Percentiles rank a stretch among this genome's conserved stretches.
Evolutionary conservation across 371 early-diverging fungal genomes (phyloP).

Genomic region (Circinella umbellata): DNA sequence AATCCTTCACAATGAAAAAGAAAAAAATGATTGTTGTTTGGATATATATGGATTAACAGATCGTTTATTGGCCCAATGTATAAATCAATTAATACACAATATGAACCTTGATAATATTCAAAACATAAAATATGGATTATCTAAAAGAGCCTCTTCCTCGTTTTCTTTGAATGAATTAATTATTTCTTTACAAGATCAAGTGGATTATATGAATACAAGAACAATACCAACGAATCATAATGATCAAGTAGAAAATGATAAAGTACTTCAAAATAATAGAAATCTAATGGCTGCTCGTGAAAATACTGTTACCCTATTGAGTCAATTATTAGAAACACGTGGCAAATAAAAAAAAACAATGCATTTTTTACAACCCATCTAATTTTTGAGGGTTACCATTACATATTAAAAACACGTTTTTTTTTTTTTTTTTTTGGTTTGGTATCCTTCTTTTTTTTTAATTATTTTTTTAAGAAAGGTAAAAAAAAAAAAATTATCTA

Average conservation of each 20-base stretch:
- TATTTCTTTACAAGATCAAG: slow-evolving; percentile 12
- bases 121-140: slow-evolving; percentile 1
- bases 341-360: not conserved
- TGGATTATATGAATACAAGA: not conserved
- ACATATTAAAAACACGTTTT: too few relatives aligned
- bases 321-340: slow-evolving; percentile 5
- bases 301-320: not conserved
- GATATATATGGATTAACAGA: slow-evolving; percentile 8
- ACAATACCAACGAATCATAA: too few relatives aligned
- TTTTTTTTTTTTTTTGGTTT: too few relatives aligned
- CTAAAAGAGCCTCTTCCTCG: not conserved
- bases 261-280: not conserved
- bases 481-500: too few relatives aligned
- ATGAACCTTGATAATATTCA: not conserved
- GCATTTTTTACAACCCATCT: too few relatives aligned
- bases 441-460: too few relatives aligned
- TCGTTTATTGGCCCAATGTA: not conserved
- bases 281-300: slow-evolving; percentile 3
- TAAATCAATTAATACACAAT: not conserved
- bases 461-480: too few relatives aligned
- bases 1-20: not conserved
- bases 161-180: not conserved
- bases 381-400: too few relatives aligned
- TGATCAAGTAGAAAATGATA: not conserved
- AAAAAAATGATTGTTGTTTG: not conserved